A percentile compares a stretch with the other conserved stretches of the same genome.
Evolutionary conservation across 805 yeast genomes (phyloP).

Genomic region (Starmerella bombi): DNA sequence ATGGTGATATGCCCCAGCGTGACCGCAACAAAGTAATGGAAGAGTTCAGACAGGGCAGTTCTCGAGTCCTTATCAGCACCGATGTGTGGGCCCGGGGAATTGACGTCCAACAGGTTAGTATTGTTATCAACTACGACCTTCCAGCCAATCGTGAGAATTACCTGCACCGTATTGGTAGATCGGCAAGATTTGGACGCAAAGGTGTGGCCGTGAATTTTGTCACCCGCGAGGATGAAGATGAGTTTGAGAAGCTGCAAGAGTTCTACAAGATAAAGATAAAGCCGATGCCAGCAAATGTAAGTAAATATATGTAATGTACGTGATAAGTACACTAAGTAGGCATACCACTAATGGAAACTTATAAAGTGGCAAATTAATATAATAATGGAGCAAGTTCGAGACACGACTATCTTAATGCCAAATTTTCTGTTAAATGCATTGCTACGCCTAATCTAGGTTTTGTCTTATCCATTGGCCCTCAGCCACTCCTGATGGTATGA

Average conservation of each 20-base stretch:
- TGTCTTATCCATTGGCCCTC: too few species aligned
- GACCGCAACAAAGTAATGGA: constrained; percentile 92
- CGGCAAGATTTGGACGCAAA: constrained; percentile 96
- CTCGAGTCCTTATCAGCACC: constrained; percentile 88
- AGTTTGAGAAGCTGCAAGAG: constrained; percentile 70
- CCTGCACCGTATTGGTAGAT: constrained; percentile 94
- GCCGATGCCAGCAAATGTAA: constrained; percentile 79
- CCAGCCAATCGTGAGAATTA: constrained; percentile 90
- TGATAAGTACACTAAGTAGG: too few species aligned
- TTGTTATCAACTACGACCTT: constrained; percentile 89
- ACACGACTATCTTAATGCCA: too few species aligned
- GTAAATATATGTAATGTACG: constrained; percentile 15
- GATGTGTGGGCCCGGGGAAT: constrained; percentile 98
- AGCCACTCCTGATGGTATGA: too few species aligned
- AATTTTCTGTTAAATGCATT: too few species aligned
- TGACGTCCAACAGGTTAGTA: constrained; percentile 94
- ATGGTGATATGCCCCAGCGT: constrained; percentile 91
- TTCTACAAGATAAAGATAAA: constrained; percentile 79
- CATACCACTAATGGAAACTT: too few species aligned
- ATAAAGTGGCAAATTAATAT: too few species aligned
- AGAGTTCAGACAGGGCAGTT: constrained; percentile 86
- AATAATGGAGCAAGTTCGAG: too few species aligned
- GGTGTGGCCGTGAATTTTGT: constrained; percentile 90
- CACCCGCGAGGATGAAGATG: constrained; percentile 61
- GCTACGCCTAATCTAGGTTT: too few species aligned